Base-by-base conservation (phyloP, 192 early-diverging fungal species). In the Coemansia sp. region DNA sequence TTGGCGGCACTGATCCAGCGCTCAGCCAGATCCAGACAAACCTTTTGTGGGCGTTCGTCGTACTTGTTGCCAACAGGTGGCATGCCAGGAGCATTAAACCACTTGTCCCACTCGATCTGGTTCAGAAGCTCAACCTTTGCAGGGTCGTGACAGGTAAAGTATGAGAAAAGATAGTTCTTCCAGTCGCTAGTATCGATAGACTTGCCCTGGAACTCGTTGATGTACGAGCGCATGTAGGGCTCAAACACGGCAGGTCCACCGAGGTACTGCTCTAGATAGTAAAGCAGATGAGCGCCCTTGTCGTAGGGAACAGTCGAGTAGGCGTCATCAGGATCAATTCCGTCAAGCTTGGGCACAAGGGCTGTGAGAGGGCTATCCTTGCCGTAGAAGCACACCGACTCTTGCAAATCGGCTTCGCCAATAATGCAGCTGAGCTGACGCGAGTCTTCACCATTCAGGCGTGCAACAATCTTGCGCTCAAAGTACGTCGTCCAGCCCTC, bases 401-500 rank as follows among this genome's bases (percentile, higher is more conserved):
- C 87, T 34, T 81, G 51, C 52, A 98, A 72, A 19, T 88, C 83
- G 51, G 86, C 84, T 51, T 85, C 79, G 1, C 94, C 95, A 37
- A 96, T 84, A 37, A 97, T 87, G 66, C 94, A 88, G 49, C 80
- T 81, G 61, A 98, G 94, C 61, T 96, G 89, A 18, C 85, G 75
- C 9, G 77, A 80, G 27, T 83, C 77, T 60, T 93, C 87, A 51
- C 94, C 93, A 58, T 87, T 81, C 30, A 95, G 80, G 4, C 88
- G 81, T 37, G 84, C 87, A 39, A 87, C 56, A 47, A 98, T 96
- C 79, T 93, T 95, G 66, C 93, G 85, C 78, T 98, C 93, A 51
- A 93, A 81, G 70, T 92, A 95, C 19, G 94, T 85, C 6, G 94
- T 97, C 81, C 91, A 93, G 53, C 96, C 95, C 81, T 98, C 96